Evolutionary conservation across 768 basidiomycete genomes (phyloP).

Genomic region (Leccinum arenicola): DNA sequence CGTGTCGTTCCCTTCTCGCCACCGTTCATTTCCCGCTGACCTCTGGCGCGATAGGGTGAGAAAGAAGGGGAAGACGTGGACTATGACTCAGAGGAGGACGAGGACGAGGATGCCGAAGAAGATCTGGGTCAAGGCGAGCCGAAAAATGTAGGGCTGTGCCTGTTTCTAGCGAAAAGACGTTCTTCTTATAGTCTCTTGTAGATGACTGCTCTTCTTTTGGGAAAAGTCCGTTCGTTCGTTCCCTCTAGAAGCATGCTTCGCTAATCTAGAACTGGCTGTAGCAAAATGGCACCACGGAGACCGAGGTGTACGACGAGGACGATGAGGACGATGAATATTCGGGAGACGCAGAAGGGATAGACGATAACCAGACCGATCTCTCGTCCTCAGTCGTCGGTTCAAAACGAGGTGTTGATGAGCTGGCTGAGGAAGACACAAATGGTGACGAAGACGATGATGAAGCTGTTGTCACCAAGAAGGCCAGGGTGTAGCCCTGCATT

Average conservation of each 20-base stretch:
- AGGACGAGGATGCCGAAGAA: slow-evolving; percentile 14
- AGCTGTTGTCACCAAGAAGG: slow-evolving; percentile 19
- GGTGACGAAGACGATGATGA: slow-evolving; percentile 13
- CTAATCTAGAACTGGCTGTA: neutral
- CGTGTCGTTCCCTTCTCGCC: neutral
- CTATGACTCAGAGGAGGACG: slow-evolving; percentile 19
- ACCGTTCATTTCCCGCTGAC: neutral
- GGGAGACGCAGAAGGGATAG: slow-evolving; percentile 6
- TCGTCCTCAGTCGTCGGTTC: slow-evolving; percentile 14
- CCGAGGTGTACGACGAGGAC: slow-evolving; percentile 14
- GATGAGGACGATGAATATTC: slow-evolving; percentile 26
- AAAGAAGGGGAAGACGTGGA: slow-evolving; percentile 9
- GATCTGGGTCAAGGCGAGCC: neutral
- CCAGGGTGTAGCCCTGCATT: slow-evolving; percentile 19
- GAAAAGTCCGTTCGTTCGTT: slow-evolving; percentile 11
- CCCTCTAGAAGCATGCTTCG: neutral
- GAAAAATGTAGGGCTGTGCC: slow-evolving; percentile 12
- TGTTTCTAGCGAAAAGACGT: neutral
- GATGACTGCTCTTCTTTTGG: slow-evolving; percentile 26
- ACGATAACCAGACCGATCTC: slow-evolving; percentile 10
- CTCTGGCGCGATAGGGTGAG: slow-evolving; percentile 14
- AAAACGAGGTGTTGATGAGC: slow-evolving; percentile 27
- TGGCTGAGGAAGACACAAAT: slow-evolving; percentile 8
- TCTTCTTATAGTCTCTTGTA: slow-evolving; percentile 13
- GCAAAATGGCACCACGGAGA: slow-evolving; percentile 12